Conservation (phyloP, 2,329 filamentous ascomycete genomes). For the Calonectria crousiana region DNA sequence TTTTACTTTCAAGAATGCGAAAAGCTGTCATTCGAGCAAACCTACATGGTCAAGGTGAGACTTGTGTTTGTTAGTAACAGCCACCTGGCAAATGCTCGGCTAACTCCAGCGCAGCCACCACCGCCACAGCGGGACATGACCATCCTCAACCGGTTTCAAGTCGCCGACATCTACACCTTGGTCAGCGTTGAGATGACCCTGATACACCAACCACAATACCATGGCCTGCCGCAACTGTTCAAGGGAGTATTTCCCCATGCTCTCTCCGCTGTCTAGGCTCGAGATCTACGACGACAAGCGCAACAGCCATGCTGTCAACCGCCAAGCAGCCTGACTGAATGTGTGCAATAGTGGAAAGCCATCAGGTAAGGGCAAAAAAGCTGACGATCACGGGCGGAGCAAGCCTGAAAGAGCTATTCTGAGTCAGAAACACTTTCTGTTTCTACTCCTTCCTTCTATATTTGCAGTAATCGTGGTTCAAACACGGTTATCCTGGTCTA, state of each 20-base stretch:
- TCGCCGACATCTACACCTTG: constrained; percentile 38
- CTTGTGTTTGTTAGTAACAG: not conserved
- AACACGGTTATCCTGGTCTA: constrained; percentile 29
- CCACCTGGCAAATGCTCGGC: constrained; percentile 41
- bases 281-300: constrained; percentile 6
- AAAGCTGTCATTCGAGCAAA: not conserved
- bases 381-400: constrained; percentile 25
- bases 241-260: not conserved
- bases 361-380: constrained; percentile 35
- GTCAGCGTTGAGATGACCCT: constrained; percentile 30
- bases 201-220: constrained; percentile 29
- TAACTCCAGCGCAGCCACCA: constrained; percentile 38
- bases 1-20: not conserved
- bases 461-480: not conserved
- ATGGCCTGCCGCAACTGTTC: constrained; percentile 23
- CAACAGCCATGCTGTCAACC: constrained; percentile 33
- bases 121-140: constrained; percentile 45
- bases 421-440: not conserved
- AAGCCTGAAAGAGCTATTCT: constrained; percentile 39
- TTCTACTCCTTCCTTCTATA: not conserved
- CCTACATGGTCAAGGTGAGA: not conserved
- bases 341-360: constrained; percentile 18
- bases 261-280: not conserved
- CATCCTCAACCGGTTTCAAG: constrained; percentile 42
- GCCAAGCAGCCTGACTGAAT: constrained; percentile 33